A percentile compares a stretch with the other conserved stretches of the same genome.
phyloP scores from a whole-genome alignment of 768 basidiomycete species.

The Boletus vermiculosoides region DNA sequence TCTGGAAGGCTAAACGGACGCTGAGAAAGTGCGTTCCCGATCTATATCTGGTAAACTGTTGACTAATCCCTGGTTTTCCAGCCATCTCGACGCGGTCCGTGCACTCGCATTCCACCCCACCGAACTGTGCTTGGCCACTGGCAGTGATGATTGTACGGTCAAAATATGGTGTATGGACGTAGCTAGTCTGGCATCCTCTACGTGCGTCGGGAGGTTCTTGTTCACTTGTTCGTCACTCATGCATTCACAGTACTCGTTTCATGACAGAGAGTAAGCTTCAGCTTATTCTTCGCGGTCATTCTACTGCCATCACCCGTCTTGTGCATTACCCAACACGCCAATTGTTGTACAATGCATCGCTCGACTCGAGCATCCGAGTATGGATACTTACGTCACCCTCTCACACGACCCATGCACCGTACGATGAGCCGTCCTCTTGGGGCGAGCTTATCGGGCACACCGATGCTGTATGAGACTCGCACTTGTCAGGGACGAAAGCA shows the following conservation, averaged over 20 bases:
- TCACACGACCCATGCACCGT: conserved; percentile 89
- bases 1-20: conserved; percentile 85
- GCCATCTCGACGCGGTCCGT: conserved; percentile 92
- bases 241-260: conserved; percentile 51
- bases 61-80: conserved; percentile 30
- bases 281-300: conserved; percentile 90
- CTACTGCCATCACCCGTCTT: conserved; percentile 84
- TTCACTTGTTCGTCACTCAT: conserved; percentile 1
- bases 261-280: conserved; percentile 91
- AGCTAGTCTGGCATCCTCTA: conserved; percentile 66
- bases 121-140: conserved; percentile 85
- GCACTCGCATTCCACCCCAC: conserved; percentile 87
- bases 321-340: conserved; percentile 74
- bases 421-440: conserved; percentile 74
- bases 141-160: conserved; percentile 91
- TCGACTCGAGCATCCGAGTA: conserved; percentile 90
- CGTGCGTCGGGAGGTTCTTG: conserved; percentile 50
- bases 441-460: conserved; percentile 89
- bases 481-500: conserved; percentile 76
- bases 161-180: conserved; percentile 95
- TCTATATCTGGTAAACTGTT: conserved; percentile 1
- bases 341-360: conserved; percentile 84
- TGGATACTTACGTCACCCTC: conserved; percentile 78
- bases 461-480: conserved; percentile 97
- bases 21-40: conserved; percentile 74